Base-by-base conservation (phyloP, 2,329 filamentous ascomycete species). In the Xylariaceae sp. region DNA sequence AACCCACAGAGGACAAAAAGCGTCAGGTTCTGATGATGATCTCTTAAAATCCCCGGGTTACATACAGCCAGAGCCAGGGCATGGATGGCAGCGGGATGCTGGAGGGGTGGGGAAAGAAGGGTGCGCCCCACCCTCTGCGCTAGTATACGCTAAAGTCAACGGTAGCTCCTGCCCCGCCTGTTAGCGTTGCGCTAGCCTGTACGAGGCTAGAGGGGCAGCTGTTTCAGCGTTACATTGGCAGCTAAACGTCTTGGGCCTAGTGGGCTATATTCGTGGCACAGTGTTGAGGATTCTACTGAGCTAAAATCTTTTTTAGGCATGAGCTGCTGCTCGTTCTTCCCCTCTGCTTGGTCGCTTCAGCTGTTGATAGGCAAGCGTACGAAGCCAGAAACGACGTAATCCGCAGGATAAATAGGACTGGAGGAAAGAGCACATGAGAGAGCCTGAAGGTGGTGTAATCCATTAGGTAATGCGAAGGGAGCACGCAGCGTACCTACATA, bases 1-100 rank as follows among this genome's bases (percentile, higher is more conserved):
- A 68, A 61, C 62, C 64, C 54, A 64, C 47, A 48, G 45, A 15
- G 49, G 51, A 23, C 35, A 39, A 52, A 15, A 45, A 42, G 37
- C 42, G 11, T 35, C 56, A 37, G 37, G 51, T 52, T 53, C 59
- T 62, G 59, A 59, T 61, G 57, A 5, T 63, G 59, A 59, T 61
- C 57, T 8, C 55, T 59, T 59, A 30, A 42, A 42, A 60, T 60
- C 61, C 56, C 49, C 50, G 53, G 42, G 53, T 57, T 48, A 47
- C 47, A 49, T 30, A 30, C 23, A 30, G 23, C 9, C 17, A 9
- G 2, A 18, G 47, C 13, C 47, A 49, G 15, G 17, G 13, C 11
- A 13, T 45, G 42, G 37, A 30, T 30, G 23, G 23, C 23, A 10
- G 17, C 17, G 17, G 17, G 37, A 13, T 42, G 37, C 9, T 42